Percentiles rank a stretch among this genome's conserved stretches.
These are phyloP conservation scores for Pseudozyma thailandica DNA, from an alignment of 1,284 basidiomycete genomes.

Conservation along the genomic window DNA sequence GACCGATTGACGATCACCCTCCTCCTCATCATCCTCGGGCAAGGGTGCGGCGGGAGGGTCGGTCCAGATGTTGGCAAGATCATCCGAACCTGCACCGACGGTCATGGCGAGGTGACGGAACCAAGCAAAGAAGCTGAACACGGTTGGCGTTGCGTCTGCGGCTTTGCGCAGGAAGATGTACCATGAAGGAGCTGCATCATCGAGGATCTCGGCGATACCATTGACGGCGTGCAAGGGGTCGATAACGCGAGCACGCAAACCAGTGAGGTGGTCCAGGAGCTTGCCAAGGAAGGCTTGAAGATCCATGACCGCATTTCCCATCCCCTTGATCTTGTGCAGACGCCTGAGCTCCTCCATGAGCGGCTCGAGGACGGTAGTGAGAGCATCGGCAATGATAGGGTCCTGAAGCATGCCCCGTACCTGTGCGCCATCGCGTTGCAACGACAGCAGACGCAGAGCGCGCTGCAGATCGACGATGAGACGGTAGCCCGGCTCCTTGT, in stretches of 20 bases:
- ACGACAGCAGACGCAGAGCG: conserved; percentile 58
- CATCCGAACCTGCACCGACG: conserved; percentile 53
- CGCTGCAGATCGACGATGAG: conserved; percentile 60
- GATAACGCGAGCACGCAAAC: conserved; percentile 59
- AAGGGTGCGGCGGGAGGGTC: conserved; percentile 35
- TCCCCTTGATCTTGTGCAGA: conserved; percentile 55
- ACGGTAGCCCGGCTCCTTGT: conserved; percentile 57
- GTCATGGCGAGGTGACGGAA: conserved; percentile 61
- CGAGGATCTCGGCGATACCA: conserved; percentile 59
- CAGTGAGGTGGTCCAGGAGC: conserved; percentile 59
- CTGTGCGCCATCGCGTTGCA: conserved; percentile 62
- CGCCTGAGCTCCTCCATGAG: conserved; percentile 56
- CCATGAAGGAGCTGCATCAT: conserved; percentile 55
- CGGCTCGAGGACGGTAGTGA: conserved; percentile 57
- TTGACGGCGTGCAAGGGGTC: conserved; percentile 60
- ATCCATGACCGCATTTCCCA: conserved; percentile 47
- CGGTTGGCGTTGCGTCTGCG: conserved; percentile 43
- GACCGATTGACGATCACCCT: conserved; percentile 34
- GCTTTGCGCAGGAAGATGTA: conserved; percentile 55
- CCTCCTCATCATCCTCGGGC: conserved; percentile 18
- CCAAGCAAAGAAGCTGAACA: conserved; percentile 64
- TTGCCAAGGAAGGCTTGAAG: conserved; percentile 47
- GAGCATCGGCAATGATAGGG: conserved; percentile 53
- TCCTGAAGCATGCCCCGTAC: conserved; percentile 63
- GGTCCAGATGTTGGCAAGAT: conserved; percentile 56